Base-by-base conservation (phyloP, 2,329 filamentous ascomycete species). In the Ilyonectria mors-panacis region DNA sequence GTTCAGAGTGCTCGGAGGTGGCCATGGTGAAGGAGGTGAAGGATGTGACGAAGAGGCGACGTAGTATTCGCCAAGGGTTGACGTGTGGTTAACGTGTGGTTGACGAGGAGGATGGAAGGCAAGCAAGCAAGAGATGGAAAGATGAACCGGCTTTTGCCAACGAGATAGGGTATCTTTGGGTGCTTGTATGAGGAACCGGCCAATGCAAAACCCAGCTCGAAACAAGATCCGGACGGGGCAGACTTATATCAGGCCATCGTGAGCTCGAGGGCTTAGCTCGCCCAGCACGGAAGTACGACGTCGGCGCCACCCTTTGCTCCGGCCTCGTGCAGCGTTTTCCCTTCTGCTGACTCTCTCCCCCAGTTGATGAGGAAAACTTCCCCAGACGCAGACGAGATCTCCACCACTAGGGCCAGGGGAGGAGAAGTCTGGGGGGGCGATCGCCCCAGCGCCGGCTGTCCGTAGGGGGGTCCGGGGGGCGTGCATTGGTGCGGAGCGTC, bases 251-350 rank as follows among this genome's bases (percentile, higher is more conserved):
- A 72, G 65, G 62, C 59, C 65, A 70, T 56, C 45, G 59, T 57
- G 51, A 62, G 44, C 50, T 53, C 23, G 62, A 62, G 59, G 26
- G 26, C 26, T 44, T 56, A 57, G 57, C 30, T 51, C 28, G 2
- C 48, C n/a, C 37, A 70, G 65, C 69, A 71, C 68, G 71, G 67
- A 58, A 66, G 61, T 59, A 58, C 26, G 26, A 26, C 26, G 26
- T 26, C 26, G 63, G 68, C 72, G 74, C 74, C 74, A 76, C 74
- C 74, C 74, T 75, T 76, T 76, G 74, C 74, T 66, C 74, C 74
- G 74, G 66, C 54, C 58, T 67, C 65, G 69, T 70, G 70, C 60
- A 65, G 19, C 59, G 47, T 58, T 61, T 53, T 50, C 59, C 39
- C 21, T 23, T 62, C 28, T 51, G 37, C 58, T 45, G 45, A 59